Evolutionary conservation across 345 rosid genomes (phyloP).

Genomic region (Linum usitatissimum): DNA sequence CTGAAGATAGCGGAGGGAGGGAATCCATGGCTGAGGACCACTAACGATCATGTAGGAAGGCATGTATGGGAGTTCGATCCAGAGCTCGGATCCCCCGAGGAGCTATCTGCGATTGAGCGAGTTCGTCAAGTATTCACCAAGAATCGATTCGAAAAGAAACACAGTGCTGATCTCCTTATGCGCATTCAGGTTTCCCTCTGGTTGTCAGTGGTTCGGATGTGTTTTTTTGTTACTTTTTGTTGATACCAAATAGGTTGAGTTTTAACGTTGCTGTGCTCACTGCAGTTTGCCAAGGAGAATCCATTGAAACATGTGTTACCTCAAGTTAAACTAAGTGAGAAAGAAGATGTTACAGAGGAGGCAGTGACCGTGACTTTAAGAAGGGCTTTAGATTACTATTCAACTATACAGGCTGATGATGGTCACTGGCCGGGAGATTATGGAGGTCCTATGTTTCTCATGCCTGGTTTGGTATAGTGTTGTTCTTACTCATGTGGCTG

Average conservation of each 20-base stretch:
- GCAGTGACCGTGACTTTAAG: not conserved
- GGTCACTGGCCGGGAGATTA: conserved; percentile 7
- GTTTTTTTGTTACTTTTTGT: too few species aligned
- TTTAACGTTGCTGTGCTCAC: too few species aligned
- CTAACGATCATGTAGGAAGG: conserved; percentile 3
- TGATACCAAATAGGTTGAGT: too few species aligned
- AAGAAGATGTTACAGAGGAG: conserved; percentile 7
- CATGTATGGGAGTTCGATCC: conserved; percentile 10
- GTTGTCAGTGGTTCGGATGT: too few species aligned
- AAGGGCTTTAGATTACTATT: conserved; percentile 1
- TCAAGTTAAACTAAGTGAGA: not conserved
- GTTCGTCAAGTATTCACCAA: not conserved
- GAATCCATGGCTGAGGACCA: not conserved
- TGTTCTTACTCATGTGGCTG: not conserved
- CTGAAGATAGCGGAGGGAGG: conserved; percentile 5
- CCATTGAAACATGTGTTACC: not conserved
- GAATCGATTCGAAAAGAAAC: not conserved
- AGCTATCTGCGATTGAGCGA: not conserved
- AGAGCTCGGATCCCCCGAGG: not conserved
- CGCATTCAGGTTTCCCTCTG: conserved; percentile 2
- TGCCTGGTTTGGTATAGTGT: conserved; percentile 3
- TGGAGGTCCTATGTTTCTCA: conserved; percentile 7
- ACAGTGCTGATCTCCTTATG: conserved; percentile 5
- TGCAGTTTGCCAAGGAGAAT: conserved; percentile 7
- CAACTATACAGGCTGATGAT: conserved; percentile 4